These are phyloP conservation scores for Oryza longistaminata DNA, from an alignment of 176 grass and related monocot genomes.

Conservation along the genomic window DNA sequence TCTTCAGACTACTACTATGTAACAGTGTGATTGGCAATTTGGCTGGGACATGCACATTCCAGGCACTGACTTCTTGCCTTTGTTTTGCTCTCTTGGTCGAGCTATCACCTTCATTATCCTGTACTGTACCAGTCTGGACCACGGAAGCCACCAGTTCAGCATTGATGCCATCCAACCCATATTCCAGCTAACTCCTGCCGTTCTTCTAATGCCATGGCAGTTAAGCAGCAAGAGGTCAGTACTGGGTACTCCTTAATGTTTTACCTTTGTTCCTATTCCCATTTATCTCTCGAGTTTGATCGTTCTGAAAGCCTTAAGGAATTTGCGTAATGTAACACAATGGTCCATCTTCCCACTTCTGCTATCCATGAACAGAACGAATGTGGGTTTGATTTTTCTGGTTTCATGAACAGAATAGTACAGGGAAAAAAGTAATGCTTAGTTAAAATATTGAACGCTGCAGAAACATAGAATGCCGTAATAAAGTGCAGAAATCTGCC, in stretches of 20 bases:
- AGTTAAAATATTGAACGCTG: not conserved
- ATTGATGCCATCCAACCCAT: conserved; percentile 39
- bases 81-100: conserved; percentile 3
- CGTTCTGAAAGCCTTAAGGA: conserved; percentile 9
- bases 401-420: not conserved
- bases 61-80: not conserved
- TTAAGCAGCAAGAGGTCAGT: not conserved
- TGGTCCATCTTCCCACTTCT: conserved; percentile 17
- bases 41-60: not conserved
- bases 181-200: conserved; percentile 17
- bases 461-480: not conserved
- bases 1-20: not conserved
- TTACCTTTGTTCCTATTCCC: conserved; percentile 8
- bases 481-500: not conserved
- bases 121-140: not conserved
- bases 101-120: not conserved
- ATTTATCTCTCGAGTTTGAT: conserved; percentile 28
- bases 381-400: conserved; percentile 20
- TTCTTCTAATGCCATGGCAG: conserved; percentile 7
- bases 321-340: conserved; percentile 24
- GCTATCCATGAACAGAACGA: conserved; percentile 28
- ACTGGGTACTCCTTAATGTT: not conserved
- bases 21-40: not conserved
- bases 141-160: conserved; percentile 27
- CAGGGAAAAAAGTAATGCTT: not conserved